Evolutionary conservation across 2,329 filamentous ascomycete genomes (phyloP).

Genomic region (Fusarium temperatum): DNA sequence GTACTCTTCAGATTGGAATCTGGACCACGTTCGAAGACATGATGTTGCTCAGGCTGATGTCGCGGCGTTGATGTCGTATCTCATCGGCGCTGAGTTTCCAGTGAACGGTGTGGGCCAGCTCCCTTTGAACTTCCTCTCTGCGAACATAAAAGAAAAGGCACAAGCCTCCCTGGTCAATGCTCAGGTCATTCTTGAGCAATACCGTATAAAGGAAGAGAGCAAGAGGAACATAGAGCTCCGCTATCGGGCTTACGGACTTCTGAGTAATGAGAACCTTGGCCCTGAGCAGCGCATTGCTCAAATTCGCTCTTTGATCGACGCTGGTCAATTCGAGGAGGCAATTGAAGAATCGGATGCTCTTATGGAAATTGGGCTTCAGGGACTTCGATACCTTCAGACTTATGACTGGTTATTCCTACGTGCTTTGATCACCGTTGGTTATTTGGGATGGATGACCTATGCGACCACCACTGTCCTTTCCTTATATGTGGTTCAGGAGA

Average conservation of each 20-base stretch:
- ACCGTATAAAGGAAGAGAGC: slow-evolving; percentile 87
- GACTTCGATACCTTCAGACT: slow-evolving; percentile 92
- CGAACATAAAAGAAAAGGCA: slow-evolving; percentile 78
- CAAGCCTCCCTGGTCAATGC: slow-evolving; percentile 86
- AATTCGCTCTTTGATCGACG: slow-evolving; percentile 74
- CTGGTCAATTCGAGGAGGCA: slow-evolving; percentile 75
- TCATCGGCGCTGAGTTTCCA: slow-evolving; percentile 87
- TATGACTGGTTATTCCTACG: slow-evolving; percentile 98
- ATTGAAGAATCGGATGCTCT: slow-evolving; percentile 81
- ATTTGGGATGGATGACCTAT: slow-evolving; percentile 95
- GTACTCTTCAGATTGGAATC: slow-evolving; percentile 87
- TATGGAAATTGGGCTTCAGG: slow-evolving; percentile 79
- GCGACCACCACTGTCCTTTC: slow-evolving; percentile 89
- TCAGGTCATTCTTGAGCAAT: slow-evolving; percentile 91
- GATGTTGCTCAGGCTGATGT: slow-evolving; percentile 96
- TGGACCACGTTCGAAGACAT: slow-evolving; percentile 82
- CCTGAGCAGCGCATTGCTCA: slow-evolving; percentile 72
- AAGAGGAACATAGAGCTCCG: slow-evolving; percentile 80
- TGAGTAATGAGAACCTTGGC: slow-evolving; percentile 70
- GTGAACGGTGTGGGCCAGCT: slow-evolving; percentile 96
- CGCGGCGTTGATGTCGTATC: slow-evolving; percentile 93
- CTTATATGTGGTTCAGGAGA: slow-evolving; percentile 82
- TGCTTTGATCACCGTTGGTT: slow-evolving; percentile 87
- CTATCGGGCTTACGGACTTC: slow-evolving; percentile 78
- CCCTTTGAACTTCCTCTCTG: slow-evolving; percentile 82